Conservation (phyloP, 2,329 filamentous ascomycete genomes). For the Exophiala oligosperma region DNA sequence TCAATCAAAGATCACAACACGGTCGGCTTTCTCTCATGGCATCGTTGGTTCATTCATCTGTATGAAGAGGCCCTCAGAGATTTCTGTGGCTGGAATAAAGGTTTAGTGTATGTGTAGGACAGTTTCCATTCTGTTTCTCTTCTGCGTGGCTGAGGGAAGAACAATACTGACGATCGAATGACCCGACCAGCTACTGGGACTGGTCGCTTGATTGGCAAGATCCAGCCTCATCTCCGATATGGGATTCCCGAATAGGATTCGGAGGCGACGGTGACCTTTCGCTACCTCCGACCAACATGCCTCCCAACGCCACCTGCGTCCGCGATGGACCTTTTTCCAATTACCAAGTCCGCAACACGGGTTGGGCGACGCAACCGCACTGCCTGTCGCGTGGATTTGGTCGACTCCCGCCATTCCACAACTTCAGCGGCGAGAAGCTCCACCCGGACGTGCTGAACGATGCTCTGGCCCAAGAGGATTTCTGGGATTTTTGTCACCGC, state of each 20-base stretch:
- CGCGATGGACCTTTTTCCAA: conserved; percentile 5
- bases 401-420: background rate
- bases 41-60: conserved; percentile 37
- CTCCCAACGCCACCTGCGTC: background rate
- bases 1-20: conserved; percentile 27
- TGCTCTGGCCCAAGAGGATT: background rate
- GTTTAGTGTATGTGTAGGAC: conserved; percentile 3
- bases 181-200: conserved; percentile 35
- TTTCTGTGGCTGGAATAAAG: conserved; percentile 31
- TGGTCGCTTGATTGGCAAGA: conserved; percentile 32
- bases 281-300: background rate
- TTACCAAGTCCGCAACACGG: background rate
- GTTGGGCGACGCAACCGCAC: conserved; percentile 2
- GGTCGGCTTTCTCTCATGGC: conserved; percentile 38
- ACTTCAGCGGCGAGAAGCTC: background rate
- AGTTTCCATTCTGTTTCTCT: background rate
- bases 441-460: background rate
- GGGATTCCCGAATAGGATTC: conserved; percentile 12
- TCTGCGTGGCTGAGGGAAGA: background rate
- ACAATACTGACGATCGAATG: conserved; percentile 1
- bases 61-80: conserved; percentile 34
- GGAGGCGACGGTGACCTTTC: conserved; percentile 12
- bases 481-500: conserved; percentile 5
- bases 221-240: conserved; percentile 10
- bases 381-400: conserved; percentile 11